These are phyloP conservation scores for Daldinia grandis DNA, from an alignment of 495 filamentous ascomycete genomes.

Conservation along the genomic window DNA sequence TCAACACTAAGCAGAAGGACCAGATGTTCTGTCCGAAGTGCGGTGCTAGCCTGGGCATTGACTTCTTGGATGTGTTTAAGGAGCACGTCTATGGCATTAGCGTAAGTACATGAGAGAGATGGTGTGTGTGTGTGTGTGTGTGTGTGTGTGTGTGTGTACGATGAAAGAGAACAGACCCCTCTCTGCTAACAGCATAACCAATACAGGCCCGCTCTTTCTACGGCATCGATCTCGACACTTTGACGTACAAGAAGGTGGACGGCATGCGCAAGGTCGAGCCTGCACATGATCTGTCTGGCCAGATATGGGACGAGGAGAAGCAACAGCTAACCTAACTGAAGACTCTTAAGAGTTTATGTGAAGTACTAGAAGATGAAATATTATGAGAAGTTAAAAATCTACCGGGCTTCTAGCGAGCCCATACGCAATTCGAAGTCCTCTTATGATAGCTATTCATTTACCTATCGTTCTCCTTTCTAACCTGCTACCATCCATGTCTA, in stretches of 20 bases:
- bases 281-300: conserved; percentile 37
- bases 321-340: conserved; percentile 25
- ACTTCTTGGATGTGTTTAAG: conserved; percentile 33
- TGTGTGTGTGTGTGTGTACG: neutral
- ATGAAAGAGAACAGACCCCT: neutral
- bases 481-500: too few species aligned
- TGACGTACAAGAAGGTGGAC: conserved; percentile 39
- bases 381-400: neutral
- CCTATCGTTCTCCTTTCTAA: neutral
- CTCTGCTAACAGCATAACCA: neutral
- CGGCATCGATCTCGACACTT: conserved; percentile 36
- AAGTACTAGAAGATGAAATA: neutral
- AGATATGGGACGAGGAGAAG: conserved; percentile 42
- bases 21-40: conserved; percentile 50
- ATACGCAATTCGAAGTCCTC: neutral
- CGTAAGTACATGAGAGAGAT: conserved; percentile 25
- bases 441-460: neutral
- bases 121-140: neutral
- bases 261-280: conserved; percentile 35
- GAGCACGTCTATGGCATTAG: conserved; percentile 44
- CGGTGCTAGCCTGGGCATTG: conserved; percentile 46
- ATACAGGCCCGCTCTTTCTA: conserved; percentile 42
- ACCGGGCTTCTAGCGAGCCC: neutral
- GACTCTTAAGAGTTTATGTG: neutral
- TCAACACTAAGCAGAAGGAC: conserved; percentile 46